phyloP scores from a whole-genome alignment of 2,329 filamentous ascomycete genomes.

The Pseudogymnoascus sp. region DNA sequence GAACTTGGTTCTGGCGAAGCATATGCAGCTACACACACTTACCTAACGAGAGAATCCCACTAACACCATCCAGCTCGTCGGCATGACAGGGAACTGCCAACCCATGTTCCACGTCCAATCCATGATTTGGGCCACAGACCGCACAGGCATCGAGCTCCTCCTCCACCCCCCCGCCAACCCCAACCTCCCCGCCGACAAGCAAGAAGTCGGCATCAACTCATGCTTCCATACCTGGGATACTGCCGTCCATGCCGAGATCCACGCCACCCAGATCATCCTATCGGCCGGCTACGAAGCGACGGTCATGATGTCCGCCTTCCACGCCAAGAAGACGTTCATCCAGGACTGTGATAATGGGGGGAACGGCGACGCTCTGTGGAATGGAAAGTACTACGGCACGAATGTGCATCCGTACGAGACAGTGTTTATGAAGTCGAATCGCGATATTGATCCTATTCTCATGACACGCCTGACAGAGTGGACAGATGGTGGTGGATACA shows the following conservation, averaged over 20 bases:
- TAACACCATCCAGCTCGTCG: slow-evolving; percentile 22
- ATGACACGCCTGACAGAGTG: slow-evolving; percentile 21
- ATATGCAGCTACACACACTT: neutral
- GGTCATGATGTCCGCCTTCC: slow-evolving; percentile 23
- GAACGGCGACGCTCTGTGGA: slow-evolving; percentile 21
- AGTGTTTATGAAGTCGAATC: slow-evolving; percentile 24
- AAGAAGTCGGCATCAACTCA: slow-evolving; percentile 21
- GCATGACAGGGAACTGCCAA: slow-evolving; percentile 26
- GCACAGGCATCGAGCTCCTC: slow-evolving; percentile 20
- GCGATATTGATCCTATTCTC: slow-evolving; percentile 18
- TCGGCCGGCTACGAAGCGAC: slow-evolving; percentile 23
- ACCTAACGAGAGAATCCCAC: neutral
- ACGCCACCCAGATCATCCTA: slow-evolving; percentile 18
- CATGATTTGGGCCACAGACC: slow-evolving; percentile 27
- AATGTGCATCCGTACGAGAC: slow-evolving; percentile 25
- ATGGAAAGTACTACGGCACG: slow-evolving; percentile 22
- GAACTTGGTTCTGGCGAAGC: neutral
- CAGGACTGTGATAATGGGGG: slow-evolving; percentile 11
- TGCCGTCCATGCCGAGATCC: slow-evolving; percentile 23
- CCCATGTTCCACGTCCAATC: slow-evolving; percentile 24
- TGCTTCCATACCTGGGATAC: slow-evolving; percentile 21
- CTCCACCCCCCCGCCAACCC: slow-evolving; percentile 21
- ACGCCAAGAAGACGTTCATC: slow-evolving; percentile 17
- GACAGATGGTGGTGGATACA: slow-evolving; percentile 20
- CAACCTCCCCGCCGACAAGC: slow-evolving; percentile 12